Evolutionary conservation across 306 rosid species (phyloP).

Genomic region (Phaseolus lunatus): DNA sequence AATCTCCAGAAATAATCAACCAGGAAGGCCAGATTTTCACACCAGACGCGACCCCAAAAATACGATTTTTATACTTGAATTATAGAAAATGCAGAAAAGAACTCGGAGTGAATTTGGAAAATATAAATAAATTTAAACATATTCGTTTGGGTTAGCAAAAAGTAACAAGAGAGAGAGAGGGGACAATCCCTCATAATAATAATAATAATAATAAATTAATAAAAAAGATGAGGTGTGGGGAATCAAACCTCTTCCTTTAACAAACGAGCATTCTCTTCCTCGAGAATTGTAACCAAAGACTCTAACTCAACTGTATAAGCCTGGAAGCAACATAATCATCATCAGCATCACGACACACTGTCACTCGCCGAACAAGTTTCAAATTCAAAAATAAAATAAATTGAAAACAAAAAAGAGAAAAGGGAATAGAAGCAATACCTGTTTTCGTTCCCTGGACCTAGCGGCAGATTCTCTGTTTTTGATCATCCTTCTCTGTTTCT

Average conservation of each 20-base stretch:
- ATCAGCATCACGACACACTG: no score
- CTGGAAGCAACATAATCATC: constrained; percentile 39
- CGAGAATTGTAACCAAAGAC: constrained; percentile 65
- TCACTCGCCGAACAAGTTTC: not conserved
- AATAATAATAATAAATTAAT: not conserved
- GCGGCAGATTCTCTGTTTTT: constrained; percentile 95
- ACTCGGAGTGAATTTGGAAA: not conserved
- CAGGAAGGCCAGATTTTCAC: not conserved
- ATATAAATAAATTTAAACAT: not conserved
- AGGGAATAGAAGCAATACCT: constrained; percentile 46
- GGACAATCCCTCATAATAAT: no score
- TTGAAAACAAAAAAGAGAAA: not conserved
- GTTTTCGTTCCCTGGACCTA: constrained; percentile 92
- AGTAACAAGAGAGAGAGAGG: no score
- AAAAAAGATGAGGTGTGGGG: not conserved
- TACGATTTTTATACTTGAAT: not conserved
- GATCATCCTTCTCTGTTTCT: constrained; percentile 87
- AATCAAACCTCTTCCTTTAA: constrained; percentile 60
- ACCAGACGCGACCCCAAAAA: no score
- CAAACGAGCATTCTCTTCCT: constrained; percentile 70
- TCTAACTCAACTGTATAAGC: constrained; percentile 86
- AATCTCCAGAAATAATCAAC: not conserved
- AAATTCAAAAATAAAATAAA: not conserved
- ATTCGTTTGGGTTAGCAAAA: no score
- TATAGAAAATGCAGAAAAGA: not conserved